Base-by-base conservation (phyloP, 1,284 basidiomycete species). In the Fistulinella cinereoalba region DNA sequence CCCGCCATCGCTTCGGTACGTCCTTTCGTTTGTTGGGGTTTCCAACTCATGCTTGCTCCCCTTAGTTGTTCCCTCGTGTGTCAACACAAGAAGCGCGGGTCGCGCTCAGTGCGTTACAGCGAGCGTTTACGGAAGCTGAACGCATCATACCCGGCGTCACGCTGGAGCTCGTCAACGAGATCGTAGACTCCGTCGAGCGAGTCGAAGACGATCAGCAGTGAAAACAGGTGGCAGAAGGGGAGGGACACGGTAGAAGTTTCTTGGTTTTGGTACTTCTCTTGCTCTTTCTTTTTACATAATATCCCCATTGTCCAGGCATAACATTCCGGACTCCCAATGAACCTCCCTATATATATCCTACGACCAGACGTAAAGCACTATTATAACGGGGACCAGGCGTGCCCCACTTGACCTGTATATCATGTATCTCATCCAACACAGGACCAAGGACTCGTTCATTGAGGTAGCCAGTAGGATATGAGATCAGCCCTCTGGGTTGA, bases 51-150 rank as follows among this genome's bases (percentile, higher is more conserved):
- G 37, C 18, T 32, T 12, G 22, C 37, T 24, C n/a, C 18, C 23
- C 29, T 21, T 56, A 96, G 93, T 74, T 97, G 28, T 89, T 92
- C 65, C 88, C 88, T 47, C 82, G 94, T 37, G 89, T 97, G 27
- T 84, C 88, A 1, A 88, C 92, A 21, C 85, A 88, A 56, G 90
- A 94, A 62, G 93, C 92, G 9, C 80, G 90, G 49, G 75, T 88
- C 23, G 87, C 89, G 11, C 77, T 97, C 42, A 88, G 86, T 50
- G 79, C 86, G 23, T 74, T 97, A 12, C 88, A 94, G 59, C 77
- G 87, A 39, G 93, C 94, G 3, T 95, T 97, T 61, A 89, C 90
- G 34, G 90, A 94, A 22, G 92, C 93, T 4, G 94, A 97, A 70
- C 76, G 87, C 49, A 85, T 92, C 52, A 92, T 92, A 55, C 88